Base-by-base conservation (phyloP, 2,329 filamentous ascomycete genomes). In the Fonsecaea nubica region DNA sequence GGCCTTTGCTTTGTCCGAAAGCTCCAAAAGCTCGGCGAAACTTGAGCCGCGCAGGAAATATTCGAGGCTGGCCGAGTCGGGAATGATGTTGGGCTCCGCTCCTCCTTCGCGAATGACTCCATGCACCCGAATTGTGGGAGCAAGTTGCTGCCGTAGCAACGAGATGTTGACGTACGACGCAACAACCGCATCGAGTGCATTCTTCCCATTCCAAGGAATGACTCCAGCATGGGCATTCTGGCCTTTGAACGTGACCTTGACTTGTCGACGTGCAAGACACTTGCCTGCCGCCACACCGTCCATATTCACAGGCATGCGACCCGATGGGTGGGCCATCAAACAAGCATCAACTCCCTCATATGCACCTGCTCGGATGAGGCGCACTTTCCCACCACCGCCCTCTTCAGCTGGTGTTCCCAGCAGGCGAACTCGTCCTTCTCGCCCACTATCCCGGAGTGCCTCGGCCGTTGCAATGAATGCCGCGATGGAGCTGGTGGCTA, bases 141-240 rank as follows among this genome's bases (percentile, higher is more conserved):
- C 79, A 3, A 85, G 80, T 72, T 88, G 86, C 73, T 88, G 86
- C 0, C 86, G 81, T 5, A 88, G 77, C 0, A 85, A 78, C 0
- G 83, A 81, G 3, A 88, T 74, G 52, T 77, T 77, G 53, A 76
- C 77, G 65, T 81, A 81, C 0, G 78, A 81, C 0, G 80, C 77
- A 2, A 88, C 77, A 25, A 86, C 72, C 0, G 85, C 86, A 69
- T 89, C 86, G 0, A 88, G 80, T 0, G 86, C 86, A 72, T 89
- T 88, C 69, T 85, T 80, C 0, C 86, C 86, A 4, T 85, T 78
- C 85, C 85, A 88, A 0, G 86, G 86, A n/a, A 78, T 82, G 2
- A 82, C 82, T 0, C 83, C 85, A 0, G 85, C 86, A 69, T 88
- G 86, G 0, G 86, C 85, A 63, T 82, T 83, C 58, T 80, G 81